Evolutionary conservation across 192 early-diverging fungal species (phyloP), one percentile per base, ranked within the genome.

Genomic region (Lobosporangium transversale): DNA sequence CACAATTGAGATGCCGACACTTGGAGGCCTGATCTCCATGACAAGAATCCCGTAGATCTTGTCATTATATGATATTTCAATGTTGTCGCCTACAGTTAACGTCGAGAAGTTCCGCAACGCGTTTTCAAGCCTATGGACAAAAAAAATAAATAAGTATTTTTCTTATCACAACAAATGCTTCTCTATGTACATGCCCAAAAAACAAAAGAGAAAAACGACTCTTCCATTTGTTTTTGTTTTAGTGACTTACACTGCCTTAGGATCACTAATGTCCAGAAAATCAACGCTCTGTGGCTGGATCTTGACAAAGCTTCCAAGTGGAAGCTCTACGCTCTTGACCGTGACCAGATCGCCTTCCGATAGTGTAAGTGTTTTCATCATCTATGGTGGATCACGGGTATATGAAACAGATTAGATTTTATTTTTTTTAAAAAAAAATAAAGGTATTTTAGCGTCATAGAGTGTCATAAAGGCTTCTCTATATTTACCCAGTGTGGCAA

Each of bases 251-350:
- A 99, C 98, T 24, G 98, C 98, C 30, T 93, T 92, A 31, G 93
- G 96, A 69, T 99, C 96, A 29, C 90, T 90, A 68, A 99, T 99
- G 65, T 98, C 95, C 67, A 99, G 79, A 81, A 99, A 99, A 61
- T 97, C 93, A 2, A 89, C 89, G 17, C 91, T 92, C 80, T 99
- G 98, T n/a, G 98, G 95, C 66, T 99, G 94, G 51, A 99, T 92
- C 76, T 95, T 97, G 45, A 97, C 95, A 85, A 95, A 93, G 1
- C 70, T 88, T 24, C 98, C 97, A 0, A 94, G 80, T 8, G 93
- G 88, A 24, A 99, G 80, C 18, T 84, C 80, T 15, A 87, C 84
- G 66, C 92, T 97, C 54, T 88, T 93, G 23, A 96, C 85, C 60
- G 91, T 86, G 15, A 97, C 84, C 20, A 95, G 62, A 20, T 89